These are phyloP conservation scores for Fraxinus sp. DNA, from an alignment of 305 asterid species.

Conservation along the genomic window DNA sequence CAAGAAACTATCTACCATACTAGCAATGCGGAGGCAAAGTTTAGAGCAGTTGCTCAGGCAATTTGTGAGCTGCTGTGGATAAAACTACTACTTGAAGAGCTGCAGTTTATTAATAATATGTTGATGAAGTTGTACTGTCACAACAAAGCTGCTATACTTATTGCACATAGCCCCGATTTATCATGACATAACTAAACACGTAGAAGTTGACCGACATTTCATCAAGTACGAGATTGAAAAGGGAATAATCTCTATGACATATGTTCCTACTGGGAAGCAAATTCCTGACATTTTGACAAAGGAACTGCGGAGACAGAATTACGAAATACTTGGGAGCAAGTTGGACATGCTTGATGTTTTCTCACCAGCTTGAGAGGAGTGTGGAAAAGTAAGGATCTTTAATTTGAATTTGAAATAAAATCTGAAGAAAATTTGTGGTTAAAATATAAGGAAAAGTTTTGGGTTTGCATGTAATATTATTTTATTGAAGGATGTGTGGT, in stretches of 20 bases:
- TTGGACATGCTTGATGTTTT: neutral
- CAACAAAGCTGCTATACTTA: neutral
- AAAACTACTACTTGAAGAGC: neutral
- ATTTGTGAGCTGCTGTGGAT: neutral
- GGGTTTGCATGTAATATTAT: too few species aligned
- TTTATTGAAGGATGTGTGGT: too few species aligned
- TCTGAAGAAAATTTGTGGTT: neutral
- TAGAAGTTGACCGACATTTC: neutral
- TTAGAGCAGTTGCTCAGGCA: neutral
- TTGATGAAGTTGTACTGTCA: neutral
- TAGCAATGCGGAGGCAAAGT: neutral
- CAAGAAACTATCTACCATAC: neutral
- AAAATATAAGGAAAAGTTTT: too few species aligned
- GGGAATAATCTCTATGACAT: neutral
- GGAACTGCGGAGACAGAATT: neutral
- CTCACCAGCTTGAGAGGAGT: neutral
- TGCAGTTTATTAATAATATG: neutral
- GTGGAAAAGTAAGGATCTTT: neutral
- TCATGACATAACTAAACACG: neutral
- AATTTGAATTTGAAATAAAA: neutral
- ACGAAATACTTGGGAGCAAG: neutral
- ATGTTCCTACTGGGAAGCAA: neutral
- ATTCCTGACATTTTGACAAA: neutral
- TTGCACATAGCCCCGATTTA: neutral
- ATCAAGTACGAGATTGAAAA: neutral